Evolutionary conservation across 805 yeast genomes (phyloP), one percentile per base, ranked within the genome.

Genomic region (Metschnikowia proteae): DNA sequence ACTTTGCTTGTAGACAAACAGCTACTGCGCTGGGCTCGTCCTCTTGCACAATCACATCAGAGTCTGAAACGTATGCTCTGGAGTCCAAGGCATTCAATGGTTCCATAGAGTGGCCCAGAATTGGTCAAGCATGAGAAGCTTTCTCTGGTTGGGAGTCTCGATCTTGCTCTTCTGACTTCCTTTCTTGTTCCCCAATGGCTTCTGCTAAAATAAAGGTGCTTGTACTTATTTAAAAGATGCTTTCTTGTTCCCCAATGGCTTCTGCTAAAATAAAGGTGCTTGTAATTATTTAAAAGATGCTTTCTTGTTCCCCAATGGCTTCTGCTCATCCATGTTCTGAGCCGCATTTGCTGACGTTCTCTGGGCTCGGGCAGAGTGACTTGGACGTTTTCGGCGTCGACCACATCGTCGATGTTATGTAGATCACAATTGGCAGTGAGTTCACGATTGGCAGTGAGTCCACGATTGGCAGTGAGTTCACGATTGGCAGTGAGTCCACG

Each of bases 31-130:
- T 86, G 6, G 98, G 99, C 63, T 94, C 99, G 64, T 89, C 97
- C 60, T 94, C 99, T 44, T 98, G 73, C 7, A 94, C 92, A 49
- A 94, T 84, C 22, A 94, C 96, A 64, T 88, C 89, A 6, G 96
- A 88, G 61, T 94, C 98, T 17, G 88, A 71, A 94, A 94, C 1
- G 92, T 81, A 63, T 94, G 98, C 61, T 94, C 98, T 0, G 85
- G 89, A 78, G 36, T 70, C 76, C 47, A 91, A 73, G 1, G 98
- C 96, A 65, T 80, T 84, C 31, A 94, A 71, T 0, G 97, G 96
- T 88, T 89, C 98, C 98, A 95, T 22, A 94, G 75, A 1, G 95
- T 85, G 0, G 97, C 94, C 98, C 1, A 66, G 94, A 94, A 58
- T 84, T 88, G 0, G 96, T 81, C 48, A 95, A 71, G 0, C 96